Conservation (phyloP, 73 alveolate species). For the Paramecium sonneborni region DNA sequence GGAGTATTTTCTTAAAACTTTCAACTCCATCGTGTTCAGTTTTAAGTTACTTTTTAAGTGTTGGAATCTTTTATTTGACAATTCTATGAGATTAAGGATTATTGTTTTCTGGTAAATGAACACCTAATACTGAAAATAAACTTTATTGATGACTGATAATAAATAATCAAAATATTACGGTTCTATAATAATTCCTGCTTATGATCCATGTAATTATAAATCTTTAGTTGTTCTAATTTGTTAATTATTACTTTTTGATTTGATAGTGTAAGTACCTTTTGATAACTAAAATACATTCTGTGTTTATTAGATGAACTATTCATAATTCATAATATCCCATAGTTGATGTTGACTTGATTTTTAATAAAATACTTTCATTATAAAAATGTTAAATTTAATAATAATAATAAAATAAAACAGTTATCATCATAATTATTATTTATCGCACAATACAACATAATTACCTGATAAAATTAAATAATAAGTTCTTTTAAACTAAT, state of each 20-base stretch:
- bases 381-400: neutral
- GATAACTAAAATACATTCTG: neutral
- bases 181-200: slow-evolving; percentile 1
- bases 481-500: neutral
- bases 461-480: neutral
- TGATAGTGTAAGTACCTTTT: neutral
- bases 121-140: neutral
- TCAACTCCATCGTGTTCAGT: slow-evolving; percentile 4
- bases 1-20: too few species aligned
- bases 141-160: neutral
- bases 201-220: neutral
- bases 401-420: too few species aligned
- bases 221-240: neutral
- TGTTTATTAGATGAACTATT: neutral
- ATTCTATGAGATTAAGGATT: slow-evolving; percentile 26
- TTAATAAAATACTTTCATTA: slow-evolving; percentile 8
- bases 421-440: neutral
- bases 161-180: neutral
- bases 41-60: neutral
- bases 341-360: neutral
- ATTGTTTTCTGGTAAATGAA: neutral
- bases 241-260: neutral
- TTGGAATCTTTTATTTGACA: neutral
- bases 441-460: neutral
- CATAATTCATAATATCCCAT: neutral